Evolutionary conservation across 2,329 filamentous ascomycete genomes (phyloP).

Genomic region (Diaporthe caulivora): DNA sequence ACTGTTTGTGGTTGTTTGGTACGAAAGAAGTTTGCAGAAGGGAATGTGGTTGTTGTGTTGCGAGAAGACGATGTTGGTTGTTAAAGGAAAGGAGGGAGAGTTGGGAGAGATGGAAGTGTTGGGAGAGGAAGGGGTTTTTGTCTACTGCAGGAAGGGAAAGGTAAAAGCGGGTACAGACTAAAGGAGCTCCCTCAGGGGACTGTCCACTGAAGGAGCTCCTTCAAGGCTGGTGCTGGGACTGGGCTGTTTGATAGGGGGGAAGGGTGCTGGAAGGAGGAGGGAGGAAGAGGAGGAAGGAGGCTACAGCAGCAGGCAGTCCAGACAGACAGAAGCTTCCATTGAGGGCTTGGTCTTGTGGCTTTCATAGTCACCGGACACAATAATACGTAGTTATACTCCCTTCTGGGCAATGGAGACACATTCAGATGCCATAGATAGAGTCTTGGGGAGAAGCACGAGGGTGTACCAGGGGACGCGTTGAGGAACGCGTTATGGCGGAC

Average conservation of each 20-base stretch:
- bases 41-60: background rate
- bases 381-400: background rate
- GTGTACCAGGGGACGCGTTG: background rate
- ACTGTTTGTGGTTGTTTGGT: background rate
- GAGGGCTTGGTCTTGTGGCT: background rate
- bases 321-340: background rate
- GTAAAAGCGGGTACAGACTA: background rate
- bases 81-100: slow-evolving; percentile 5
- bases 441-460: too few species aligned
- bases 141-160: background rate
- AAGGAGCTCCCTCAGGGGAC: background rate
- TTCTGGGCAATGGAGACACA: background rate
- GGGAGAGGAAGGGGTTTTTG: background rate
- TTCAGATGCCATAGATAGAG: background rate
- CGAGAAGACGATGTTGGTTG: background rate
- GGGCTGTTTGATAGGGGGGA: background rate
- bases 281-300: background rate
- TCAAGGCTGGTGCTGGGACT: background rate
- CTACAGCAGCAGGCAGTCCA: background rate
- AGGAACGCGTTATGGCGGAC: background rate
- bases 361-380: too few species aligned
- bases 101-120: slow-evolving; percentile 8
- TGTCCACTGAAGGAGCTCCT: background rate
- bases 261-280: background rate
- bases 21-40: background rate